Base-by-base conservation (phyloP, 2,329 filamentous ascomycete genomes). In the Trichoderma atrobrunneum region DNA sequence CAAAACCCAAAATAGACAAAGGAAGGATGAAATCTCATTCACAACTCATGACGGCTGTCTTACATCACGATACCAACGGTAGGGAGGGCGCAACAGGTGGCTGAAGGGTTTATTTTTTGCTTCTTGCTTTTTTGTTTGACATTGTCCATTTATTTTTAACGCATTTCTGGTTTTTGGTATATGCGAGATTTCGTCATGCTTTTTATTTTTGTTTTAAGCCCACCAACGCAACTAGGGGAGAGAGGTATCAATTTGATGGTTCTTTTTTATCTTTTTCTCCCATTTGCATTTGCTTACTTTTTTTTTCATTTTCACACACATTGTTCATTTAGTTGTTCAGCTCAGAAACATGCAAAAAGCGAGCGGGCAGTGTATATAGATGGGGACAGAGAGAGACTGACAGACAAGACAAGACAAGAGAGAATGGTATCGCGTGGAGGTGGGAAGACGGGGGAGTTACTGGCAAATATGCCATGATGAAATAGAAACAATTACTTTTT, bases 61-160 rank as follows among this genome's bases (percentile, higher is more conserved):
- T 71, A 65, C 26, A 54, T 71, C 30, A 71, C 69, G 69, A 71
- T 71, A 71, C 69, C 61, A 71, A 71, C 62, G 69, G 69, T 71
- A 71, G 69, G 62, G 51, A 51, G 51, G 69, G 66, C 66, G 66
- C 36, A 67, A 51, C 30, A 51, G 66, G 66, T 59, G 66, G 66
- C 26, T 70, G 66, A 70, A 34, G 30, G 66, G 51, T 60, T 34
- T 60, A 43, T 68, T 60, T 36, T 54, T 39, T 56, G 30, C 28
- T 56, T 36, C 16, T 24, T 48, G 39, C 43, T n/a, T 61, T 60
- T 68, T 60, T 51, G 34, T 28, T 54, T n/a, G n/a, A n/a, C n/a
- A n/a, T n/a, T n/a, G n/a, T n/a, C n/a, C n/a, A n/a, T n/a, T n/a
- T n/a, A n/a, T 26, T 60, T 61, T 51, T 51, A 21, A 28, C 60